phyloP scores from a whole-genome alignment of 805 yeast genomes.

The Ogataea corticis region DNA sequence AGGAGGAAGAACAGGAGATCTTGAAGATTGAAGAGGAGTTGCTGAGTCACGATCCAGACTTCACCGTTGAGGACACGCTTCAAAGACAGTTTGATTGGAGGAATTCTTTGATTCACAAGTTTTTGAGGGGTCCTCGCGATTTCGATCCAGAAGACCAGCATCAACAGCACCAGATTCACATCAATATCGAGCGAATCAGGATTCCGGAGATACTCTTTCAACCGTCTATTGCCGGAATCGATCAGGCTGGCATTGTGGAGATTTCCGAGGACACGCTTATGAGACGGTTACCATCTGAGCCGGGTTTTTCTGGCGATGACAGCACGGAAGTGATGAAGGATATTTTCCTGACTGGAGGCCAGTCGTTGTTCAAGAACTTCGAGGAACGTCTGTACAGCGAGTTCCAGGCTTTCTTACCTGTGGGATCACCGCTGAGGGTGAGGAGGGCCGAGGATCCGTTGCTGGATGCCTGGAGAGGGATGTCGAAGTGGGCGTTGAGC shows the following conservation, averaged over 20 bases:
- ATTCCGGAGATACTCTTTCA: conserved; percentile 92
- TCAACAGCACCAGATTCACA: conserved; percentile 85
- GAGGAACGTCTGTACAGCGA: conserved; percentile 69
- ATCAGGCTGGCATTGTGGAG: conserved; percentile 92
- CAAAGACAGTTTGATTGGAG: conserved; percentile 86
- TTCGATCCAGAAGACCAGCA: conserved; percentile 80
- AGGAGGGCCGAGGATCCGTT: conserved; percentile 66
- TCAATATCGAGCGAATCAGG: conserved; percentile 86
- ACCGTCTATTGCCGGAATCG: conserved; percentile 92
- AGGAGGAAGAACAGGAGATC: conserved; percentile 64
- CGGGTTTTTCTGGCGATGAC: conserved; percentile 54
- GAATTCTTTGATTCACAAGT: conserved; percentile 74
- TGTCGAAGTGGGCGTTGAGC: conserved; percentile 73
- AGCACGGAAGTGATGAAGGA: conserved; percentile 52
- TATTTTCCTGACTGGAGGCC: conserved; percentile 86
- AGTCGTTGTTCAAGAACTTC: conserved; percentile 63
- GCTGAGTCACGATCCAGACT: conserved; percentile 79
- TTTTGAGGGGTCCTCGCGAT: conserved; percentile 86
- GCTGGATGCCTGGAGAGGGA: conserved; percentile 91
- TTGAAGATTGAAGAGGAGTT: conserved; percentile 70
- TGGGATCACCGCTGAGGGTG: conserved; percentile 59
- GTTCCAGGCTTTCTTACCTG: conserved; percentile 69
- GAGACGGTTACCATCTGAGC: conserved; percentile 55
- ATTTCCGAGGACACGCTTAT: conserved; percentile 64
- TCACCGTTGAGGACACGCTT: conserved; percentile 80